Evolutionary conservation across 495 filamentous ascomycete genomes (phyloP).

Genomic region (Letharia lupina): DNA sequence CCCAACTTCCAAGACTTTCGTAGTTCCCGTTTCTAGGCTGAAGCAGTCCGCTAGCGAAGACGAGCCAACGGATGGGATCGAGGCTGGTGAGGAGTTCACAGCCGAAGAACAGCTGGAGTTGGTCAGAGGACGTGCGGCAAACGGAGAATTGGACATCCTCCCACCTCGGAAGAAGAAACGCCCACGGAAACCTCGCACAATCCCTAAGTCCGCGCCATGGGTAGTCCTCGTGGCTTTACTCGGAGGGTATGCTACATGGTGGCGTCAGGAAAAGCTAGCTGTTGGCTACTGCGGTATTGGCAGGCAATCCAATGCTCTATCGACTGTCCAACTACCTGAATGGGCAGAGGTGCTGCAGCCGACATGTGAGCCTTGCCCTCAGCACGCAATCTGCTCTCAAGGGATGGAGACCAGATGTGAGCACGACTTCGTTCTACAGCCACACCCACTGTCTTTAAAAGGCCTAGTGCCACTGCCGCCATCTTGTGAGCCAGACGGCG

Average conservation of each 20-base stretch:
- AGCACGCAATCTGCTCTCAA: constrained; percentile 80
- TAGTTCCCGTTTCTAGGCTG: constrained; percentile 35
- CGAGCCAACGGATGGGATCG: constrained; percentile 36
- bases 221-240: constrained; percentile 58
- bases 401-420: constrained; percentile 73
- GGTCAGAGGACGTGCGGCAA: constrained; percentile 47
- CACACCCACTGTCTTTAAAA: constrained; percentile 73
- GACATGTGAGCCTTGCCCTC: constrained; percentile 82
- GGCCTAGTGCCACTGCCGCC: constrained; percentile 79
- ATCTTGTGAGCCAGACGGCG: constrained; percentile 90
- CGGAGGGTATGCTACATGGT: constrained; percentile 68
- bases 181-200: constrained; percentile 25
- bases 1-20: constrained; percentile 40
- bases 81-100: constrained; percentile 84
- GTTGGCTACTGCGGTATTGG: constrained; percentile 93
- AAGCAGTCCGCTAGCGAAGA: constrained; percentile 31
- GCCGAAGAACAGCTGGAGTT: constrained; percentile 79
- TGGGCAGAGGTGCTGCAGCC: constrained; percentile 64
- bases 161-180: constrained; percentile 24
- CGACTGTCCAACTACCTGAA: constrained; percentile 48
- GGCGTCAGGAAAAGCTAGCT: constrained; percentile 86
- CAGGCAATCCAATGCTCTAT: constrained; percentile 46
- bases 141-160: constrained; percentile 30
- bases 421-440: constrained; percentile 73
- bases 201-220: constrained; percentile 49